Evolutionary conservation across 306 rosid species (phyloP), one percentile per base, ranked within the genome.

Genomic region (Delonix regia): DNA sequence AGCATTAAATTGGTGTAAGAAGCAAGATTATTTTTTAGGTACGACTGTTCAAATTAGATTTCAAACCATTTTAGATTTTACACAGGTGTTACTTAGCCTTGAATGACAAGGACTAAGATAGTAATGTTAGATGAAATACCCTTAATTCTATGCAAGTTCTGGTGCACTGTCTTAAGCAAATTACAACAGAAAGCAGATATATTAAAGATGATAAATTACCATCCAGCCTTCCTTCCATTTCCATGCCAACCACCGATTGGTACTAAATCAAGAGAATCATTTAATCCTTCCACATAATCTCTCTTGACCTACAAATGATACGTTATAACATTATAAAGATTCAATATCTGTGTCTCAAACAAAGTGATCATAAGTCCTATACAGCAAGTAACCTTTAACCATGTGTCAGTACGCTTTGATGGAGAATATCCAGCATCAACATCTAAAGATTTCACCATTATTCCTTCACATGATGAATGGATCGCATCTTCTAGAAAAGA

Each of bases 191-290:
- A 39, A 62, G 79, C 22, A 56, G 34, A 28, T 12, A 24, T 60
- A 18, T 38, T 18, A 42, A 41, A 69, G 55, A 64, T 4, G 49
- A 77, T 66, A 52, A 72, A 48, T 83, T 86, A 94, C 98, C 97
- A 92, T 87, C 97, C 98, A 42, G 94, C 96, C 81, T 94, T 94
- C 87, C 98, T 94, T 81, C 98, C 97, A 74, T 94, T 94, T 80
- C 97, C 98, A 86, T 94, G 89, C 98, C 98, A 94, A 42, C 96
- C 98, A 79, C 96, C 98, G 64, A 94, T 89, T 33, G 98, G 97
- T 42, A 94, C 97, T 82, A 94, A 87, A 86, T 94, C 98, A 82
- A 94, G 96, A 78, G 94, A 84, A 71, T 94, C 98, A 69, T 85
- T 82, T 60, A 86, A 85, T 38, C 97, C 98, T 69, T 94, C 97